A percentile compares a stretch with the other conserved stretches of the same genome.
Conservation (phyloP, 768 basidiomycete species). For the Tylopilus sp. region DNA sequence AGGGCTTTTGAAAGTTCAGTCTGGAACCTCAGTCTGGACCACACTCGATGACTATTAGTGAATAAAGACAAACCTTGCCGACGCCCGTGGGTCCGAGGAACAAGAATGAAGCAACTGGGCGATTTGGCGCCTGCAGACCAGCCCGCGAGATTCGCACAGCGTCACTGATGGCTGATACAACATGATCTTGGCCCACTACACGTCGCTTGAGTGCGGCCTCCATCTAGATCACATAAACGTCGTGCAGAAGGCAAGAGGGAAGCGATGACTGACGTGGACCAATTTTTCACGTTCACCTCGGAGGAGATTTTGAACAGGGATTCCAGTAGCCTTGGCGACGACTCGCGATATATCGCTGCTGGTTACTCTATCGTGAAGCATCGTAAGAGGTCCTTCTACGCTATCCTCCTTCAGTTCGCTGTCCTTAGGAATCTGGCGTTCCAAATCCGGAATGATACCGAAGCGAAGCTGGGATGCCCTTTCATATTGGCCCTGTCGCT, state of each 20-base stretch:
- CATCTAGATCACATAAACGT: constrained; percentile 53
- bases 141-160: constrained; percentile 92
- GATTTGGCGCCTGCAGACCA: constrained; percentile 81
- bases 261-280: constrained; percentile 64
- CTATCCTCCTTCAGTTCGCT: constrained; percentile 43
- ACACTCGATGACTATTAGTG: not conserved
- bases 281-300: constrained; percentile 90
- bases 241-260: not conserved
- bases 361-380: constrained; percentile 84
- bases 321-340: constrained; percentile 85
- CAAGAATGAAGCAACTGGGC: constrained; percentile 90
- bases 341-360: constrained; percentile 88
- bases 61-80: constrained; percentile 53
- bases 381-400: constrained; percentile 44
- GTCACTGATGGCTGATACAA: constrained; percentile 81
- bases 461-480: constrained; percentile 80
- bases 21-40: constrained; percentile 25
- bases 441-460: constrained; percentile 79
- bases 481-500: constrained; percentile 86
- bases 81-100: constrained; percentile 89
- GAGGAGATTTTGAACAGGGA: constrained; percentile 83
- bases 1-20: constrained; percentile 89
- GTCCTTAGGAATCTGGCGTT: constrained; percentile 62
- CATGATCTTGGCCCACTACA: constrained; percentile 90
- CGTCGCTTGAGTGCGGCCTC: constrained; percentile 70